Percentiles rank a stretch among this genome's conserved stretches.
These are phyloP conservation scores for Paraphaeosphaeria minitans DNA, from an alignment of 2,329 filamentous ascomycete genomes.

Conservation along the genomic window DNA sequence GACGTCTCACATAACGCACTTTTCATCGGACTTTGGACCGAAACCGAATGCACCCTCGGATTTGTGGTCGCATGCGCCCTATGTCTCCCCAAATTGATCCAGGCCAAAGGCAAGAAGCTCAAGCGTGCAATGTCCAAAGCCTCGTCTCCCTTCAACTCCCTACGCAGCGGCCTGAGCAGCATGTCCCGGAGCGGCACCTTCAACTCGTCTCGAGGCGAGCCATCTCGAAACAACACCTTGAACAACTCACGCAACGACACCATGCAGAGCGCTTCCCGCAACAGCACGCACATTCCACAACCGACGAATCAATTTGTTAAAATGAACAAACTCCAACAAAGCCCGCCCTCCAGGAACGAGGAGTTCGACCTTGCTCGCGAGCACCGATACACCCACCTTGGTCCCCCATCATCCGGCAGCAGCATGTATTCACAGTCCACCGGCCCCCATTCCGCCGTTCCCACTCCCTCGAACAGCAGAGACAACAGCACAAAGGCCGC, in stretches of 20 bases:
- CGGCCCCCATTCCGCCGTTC: not conserved
- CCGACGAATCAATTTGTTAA: not conserved
- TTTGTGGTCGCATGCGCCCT: constrained; percentile 35
- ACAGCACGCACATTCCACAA: not conserved
- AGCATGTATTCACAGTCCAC: constrained; percentile 10
- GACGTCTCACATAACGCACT: constrained; percentile 35
- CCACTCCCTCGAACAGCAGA: not conserved
- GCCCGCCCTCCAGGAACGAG: not conserved
- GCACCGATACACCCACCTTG: constrained; percentile 3
- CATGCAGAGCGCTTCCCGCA: not conserved
- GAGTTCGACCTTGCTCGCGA: constrained; percentile 5
- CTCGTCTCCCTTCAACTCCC: constrained; percentile 19
- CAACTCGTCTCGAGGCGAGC: constrained; percentile 1
- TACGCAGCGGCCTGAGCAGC: constrained; percentile 13
- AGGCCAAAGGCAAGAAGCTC: constrained; percentile 28
- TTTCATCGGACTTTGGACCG: constrained; percentile 35
- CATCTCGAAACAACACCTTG: not conserved
- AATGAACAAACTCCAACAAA: not conserved
- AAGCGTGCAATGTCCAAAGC: constrained; percentile 25
- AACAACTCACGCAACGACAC: constrained; percentile 7
- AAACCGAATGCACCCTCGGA: constrained; percentile 32
- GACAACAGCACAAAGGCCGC: constrained; percentile 2
- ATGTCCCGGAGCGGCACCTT: constrained; percentile 14
- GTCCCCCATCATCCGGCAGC: constrained; percentile 6
- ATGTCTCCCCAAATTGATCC: constrained; percentile 31